Evolutionary conservation across 768 basidiomycete species (phyloP).

Genomic region (Mycena chlorophos): DNA sequence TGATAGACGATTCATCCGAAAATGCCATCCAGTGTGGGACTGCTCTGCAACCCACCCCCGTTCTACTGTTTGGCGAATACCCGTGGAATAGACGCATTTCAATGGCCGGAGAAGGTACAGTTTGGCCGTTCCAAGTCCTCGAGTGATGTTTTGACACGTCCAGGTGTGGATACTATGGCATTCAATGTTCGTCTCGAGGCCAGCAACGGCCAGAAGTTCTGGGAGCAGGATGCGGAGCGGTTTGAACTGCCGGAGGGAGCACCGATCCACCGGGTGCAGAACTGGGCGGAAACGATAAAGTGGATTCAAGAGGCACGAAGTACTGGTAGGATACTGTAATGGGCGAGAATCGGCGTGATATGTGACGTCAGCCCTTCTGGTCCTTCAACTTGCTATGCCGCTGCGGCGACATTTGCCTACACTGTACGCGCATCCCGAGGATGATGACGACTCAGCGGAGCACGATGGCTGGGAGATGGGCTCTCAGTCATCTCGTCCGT

Average conservation of each 20-base stretch:
- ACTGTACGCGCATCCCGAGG: slow-evolving; percentile 64
- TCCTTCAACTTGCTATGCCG: not conserved
- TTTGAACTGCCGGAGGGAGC: slow-evolving; percentile 51
- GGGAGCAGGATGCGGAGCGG: slow-evolving; percentile 55
- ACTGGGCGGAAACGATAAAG: slow-evolving; percentile 61
- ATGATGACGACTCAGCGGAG: slow-evolving; percentile 52
- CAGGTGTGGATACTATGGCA: slow-evolving; percentile 46
- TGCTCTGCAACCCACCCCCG: slow-evolving; percentile 50
- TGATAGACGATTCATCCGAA: slow-evolving; percentile 82
- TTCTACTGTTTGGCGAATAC: slow-evolving; percentile 75
- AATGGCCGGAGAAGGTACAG: slow-evolving; percentile 36
- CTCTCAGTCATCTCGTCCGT: slow-evolving; percentile 34
- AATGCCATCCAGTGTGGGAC: slow-evolving; percentile 65
- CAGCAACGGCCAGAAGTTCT: slow-evolving; percentile 53
- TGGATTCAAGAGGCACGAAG: slow-evolving; percentile 41
- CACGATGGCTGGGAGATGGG: slow-evolving; percentile 49
- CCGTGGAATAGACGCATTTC: slow-evolving; percentile 72
- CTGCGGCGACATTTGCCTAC: slow-evolving; percentile 65
- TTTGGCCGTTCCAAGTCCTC: not conserved
- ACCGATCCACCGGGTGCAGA: slow-evolving; percentile 52
- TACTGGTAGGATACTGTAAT: slow-evolving; percentile 25
- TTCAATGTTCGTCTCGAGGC: slow-evolving; percentile 51
- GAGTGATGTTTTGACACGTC: not conserved
- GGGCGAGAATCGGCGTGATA: not conserved
- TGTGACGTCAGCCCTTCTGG: slow-evolving; percentile 5